Evolutionary conservation across 257 asterid genomes (phyloP).

Genomic region (Rehmannia glutinosa): DNA sequence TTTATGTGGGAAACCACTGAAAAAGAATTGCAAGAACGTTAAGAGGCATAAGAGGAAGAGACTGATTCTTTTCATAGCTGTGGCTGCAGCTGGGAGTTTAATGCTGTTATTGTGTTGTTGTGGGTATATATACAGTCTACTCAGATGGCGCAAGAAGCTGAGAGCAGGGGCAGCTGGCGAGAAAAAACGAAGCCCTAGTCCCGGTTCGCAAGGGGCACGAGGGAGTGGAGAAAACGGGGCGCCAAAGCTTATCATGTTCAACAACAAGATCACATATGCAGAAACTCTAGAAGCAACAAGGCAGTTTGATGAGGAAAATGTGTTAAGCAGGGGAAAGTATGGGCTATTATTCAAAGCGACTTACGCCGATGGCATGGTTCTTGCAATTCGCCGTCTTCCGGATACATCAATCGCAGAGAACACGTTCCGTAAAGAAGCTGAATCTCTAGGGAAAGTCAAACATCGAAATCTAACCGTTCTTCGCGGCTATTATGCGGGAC

Average conservation of each 20-base stretch:
- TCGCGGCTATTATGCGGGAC: slow-evolving; percentile 81
- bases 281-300: slow-evolving; percentile 72
- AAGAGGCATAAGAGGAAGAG: slow-evolving; percentile 42
- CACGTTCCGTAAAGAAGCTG: slow-evolving; percentile 72
- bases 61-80: slow-evolving; percentile 49
- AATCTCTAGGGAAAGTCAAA: slow-evolving; percentile 66
- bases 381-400: slow-evolving; percentile 61
- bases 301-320: slow-evolving; percentile 77
- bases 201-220: slow-evolving; percentile 56
- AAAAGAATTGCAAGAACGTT: slow-evolving; percentile 32
- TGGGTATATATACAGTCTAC: slow-evolving; percentile 57
- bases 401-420: slow-evolving; percentile 52
- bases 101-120: slow-evolving; percentile 52
- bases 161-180: slow-evolving; percentile 47
- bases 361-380: slow-evolving; percentile 86
- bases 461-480: slow-evolving; percentile 79
- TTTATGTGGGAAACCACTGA: slow-evolving; percentile 66
- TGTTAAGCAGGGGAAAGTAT: slow-evolving; percentile 61
- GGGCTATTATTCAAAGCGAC: slow-evolving; percentile 71
- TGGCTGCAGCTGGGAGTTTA: slow-evolving; percentile 59
- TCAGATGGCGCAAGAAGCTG: slow-evolving; percentile 61
- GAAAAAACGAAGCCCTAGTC: slow-evolving; percentile 81
- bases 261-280: slow-evolving; percentile 64
- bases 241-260: slow-evolving; percentile 78
- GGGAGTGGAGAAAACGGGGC: slow-evolving; percentile 77